A percentile compares a stretch with the other conserved stretches of the same genome.
Evolutionary conservation across 78 protist genomes (phyloP).

Genomic region (Chrysochromulina tobinii): DNA sequence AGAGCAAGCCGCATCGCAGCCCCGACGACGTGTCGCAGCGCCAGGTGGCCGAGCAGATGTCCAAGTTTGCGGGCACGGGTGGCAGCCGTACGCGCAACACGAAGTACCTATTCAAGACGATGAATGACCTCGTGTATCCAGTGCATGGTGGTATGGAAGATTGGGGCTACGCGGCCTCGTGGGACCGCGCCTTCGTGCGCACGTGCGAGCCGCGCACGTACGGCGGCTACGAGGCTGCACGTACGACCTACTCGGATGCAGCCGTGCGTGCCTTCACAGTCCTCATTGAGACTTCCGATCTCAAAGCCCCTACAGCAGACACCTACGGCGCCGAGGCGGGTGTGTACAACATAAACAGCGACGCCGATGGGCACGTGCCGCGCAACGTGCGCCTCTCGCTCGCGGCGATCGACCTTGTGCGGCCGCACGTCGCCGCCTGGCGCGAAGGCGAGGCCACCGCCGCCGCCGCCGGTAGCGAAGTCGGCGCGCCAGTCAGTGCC

Average conservation of each 20-base stretch:
- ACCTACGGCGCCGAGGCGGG: not conserved
- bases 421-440: not conserved
- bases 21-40: not conserved
- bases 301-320: not conserved
- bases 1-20: not conserved
- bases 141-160: slow-evolving; percentile 31
- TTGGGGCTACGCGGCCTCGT: slow-evolving; percentile 29
- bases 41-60: not conserved
- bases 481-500: not conserved
- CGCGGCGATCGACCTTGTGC: not conserved
- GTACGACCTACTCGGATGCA: not conserved
- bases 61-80: not conserved
- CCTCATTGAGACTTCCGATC: not conserved
- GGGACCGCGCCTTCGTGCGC: not conserved
- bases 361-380: slow-evolving; percentile 15
- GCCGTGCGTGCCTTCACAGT: not conserved
- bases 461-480: not conserved
- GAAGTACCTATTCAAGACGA: not conserved
- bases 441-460: not conserved
- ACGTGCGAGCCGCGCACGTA: not conserved
- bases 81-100: not conserved
- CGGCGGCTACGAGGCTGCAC: not conserved
- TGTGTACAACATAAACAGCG: too few relatives aligned
- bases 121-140: slow-evolving; percentile 16
- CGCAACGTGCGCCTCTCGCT: slow-evolving; percentile 24